A percentile compares a stretch with the other conserved stretches of the same genome.
These are phyloP conservation scores for Pelargonium fulgidum DNA, from an alignment of 441 rosid genomes.

Conservation along the genomic window DNA sequence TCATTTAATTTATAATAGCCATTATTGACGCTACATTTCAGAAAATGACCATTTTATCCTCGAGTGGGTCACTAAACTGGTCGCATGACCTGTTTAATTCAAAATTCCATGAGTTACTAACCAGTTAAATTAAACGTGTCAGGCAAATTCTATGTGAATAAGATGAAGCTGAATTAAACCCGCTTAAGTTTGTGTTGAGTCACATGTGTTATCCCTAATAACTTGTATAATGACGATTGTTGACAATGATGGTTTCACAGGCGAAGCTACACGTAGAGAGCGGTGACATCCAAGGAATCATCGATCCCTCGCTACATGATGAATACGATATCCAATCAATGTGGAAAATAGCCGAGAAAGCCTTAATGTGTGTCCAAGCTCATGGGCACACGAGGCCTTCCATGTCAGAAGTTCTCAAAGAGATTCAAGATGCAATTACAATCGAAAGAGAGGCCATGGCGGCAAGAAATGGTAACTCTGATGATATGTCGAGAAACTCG, in stretches of 20 bases:
- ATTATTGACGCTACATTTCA: too few relatives aligned
- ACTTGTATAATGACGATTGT: slow-evolving; percentile 4
- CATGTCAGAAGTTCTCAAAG: slow-evolving; percentile 86
- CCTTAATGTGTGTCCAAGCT: slow-evolving; percentile 77
- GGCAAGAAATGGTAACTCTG: slow-evolving; percentile 54
- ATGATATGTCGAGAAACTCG: slow-evolving; percentile 65
- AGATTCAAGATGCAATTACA: slow-evolving; percentile 75
- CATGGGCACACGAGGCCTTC: slow-evolving; percentile 90
- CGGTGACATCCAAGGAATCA: slow-evolving; percentile 83
- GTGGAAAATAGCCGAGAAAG: slow-evolving; percentile 99
- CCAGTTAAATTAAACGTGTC: too few relatives aligned
- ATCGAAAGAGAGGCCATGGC: slow-evolving; percentile 56
- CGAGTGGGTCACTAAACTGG: too few relatives aligned
- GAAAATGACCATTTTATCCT: too few relatives aligned
- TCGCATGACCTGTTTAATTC: too few relatives aligned
- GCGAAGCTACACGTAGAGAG: slow-evolving; percentile 86
- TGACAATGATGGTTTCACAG: slow-evolving; percentile 26
- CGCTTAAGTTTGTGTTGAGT: too few relatives aligned
- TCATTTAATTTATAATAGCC: too few relatives aligned
- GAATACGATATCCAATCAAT: slow-evolving; percentile 88
- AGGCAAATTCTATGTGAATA: too few relatives aligned
- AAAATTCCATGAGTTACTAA: too few relatives aligned
- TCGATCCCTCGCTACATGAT: slow-evolving; percentile 51
- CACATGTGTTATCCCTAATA: background rate
- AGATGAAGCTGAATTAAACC: too few relatives aligned